Evolutionary conservation across 331 rosid genomes (phyloP), one percentile per base, ranked within the genome.

Genomic region (Malus hybrid): DNA sequence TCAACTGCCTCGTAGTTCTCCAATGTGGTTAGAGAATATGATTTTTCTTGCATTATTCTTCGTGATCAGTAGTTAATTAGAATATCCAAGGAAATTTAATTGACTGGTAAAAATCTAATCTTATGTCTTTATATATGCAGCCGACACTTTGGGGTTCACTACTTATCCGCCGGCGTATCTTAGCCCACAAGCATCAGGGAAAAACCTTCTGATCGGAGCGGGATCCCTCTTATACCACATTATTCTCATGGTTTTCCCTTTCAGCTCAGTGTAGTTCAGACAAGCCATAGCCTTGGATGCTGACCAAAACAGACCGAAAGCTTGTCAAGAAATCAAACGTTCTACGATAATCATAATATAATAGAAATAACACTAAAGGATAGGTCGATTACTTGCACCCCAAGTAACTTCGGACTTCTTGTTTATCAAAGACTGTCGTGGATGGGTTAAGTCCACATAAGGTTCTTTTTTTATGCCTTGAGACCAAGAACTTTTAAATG

Each of bases 161-260:
- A 89, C 71, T 3, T 88, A 48, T 73, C 86, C 99, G 74, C 84
- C 87, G 24, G 87, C 99, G 63, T 95, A 95, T 73, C 98, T 92
- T 66, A 95, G 99, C 87, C 93, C 97, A 42, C 90, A 89, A 75
- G 97, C 96, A 67, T 85, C 99, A 29, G 98, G 99, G 80, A 89
- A 92, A 73, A 92, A 90, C 79, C 99, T 95, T 50, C 96, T 95
- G 57, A 74, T 80, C 66, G 99, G 99, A 73, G 93, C 13, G 5
- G 70, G 33, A 57, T 77, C 69, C 71, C 69, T 59, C 34, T 69
- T 69, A 39, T 52, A 69, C 80, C 75, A 77, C 75, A 77, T 56
- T 62, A 76, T 69, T 69, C 75, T 76, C 33, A 76, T 69, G 69
- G 75, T 56, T 57, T 76, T 76, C 6, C 80, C 74, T 74, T 76